Conservation (phyloP, 2,329 filamentous ascomycete species). For the Trichophyton mentagrophytes region DNA sequence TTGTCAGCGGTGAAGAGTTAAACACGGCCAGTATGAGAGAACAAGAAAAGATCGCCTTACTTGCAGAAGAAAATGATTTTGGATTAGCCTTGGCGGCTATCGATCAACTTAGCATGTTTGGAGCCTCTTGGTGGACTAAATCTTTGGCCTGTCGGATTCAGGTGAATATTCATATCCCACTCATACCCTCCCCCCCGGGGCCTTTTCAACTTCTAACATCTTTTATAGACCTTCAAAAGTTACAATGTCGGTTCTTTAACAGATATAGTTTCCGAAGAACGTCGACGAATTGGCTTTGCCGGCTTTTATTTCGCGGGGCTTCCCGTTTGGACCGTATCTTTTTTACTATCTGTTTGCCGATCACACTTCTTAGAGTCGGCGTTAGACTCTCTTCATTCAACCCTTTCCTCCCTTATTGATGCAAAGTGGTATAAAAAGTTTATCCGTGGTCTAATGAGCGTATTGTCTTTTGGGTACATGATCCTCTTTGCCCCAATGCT, state of each 20-base stretch:
- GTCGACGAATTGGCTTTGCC: slow-evolving; percentile 21
- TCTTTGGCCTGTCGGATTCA: slow-evolving; percentile 28
- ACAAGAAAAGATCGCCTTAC: slow-evolving; percentile 26
- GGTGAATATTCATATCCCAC: slow-evolving; percentile 17
- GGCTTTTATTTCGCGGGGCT: slow-evolving; percentile 32
- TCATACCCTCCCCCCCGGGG: neutral
- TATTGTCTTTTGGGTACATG: slow-evolving; percentile 22
- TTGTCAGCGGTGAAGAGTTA: slow-evolving; percentile 32
- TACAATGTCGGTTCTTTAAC: slow-evolving; percentile 27
- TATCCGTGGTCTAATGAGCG: slow-evolving; percentile 19
- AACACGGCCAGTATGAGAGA: slow-evolving; percentile 25
- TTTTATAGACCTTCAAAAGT: slow-evolving; percentile 26
- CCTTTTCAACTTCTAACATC: neutral
- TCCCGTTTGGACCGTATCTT: slow-evolving; percentile 28
- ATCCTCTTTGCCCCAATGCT: slow-evolving; percentile 6
- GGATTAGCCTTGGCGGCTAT: slow-evolving; percentile 30
- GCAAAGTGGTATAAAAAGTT: slow-evolving; percentile 18
- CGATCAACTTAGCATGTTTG: slow-evolving; percentile 30
- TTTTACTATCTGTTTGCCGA: slow-evolving; percentile 27
- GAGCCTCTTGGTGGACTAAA: slow-evolving; percentile 32
- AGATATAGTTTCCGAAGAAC: slow-evolving; percentile 27
- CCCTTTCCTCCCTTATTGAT: slow-evolving; percentile 16
- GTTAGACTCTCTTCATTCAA: slow-evolving; percentile 20
- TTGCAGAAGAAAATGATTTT: slow-evolving; percentile 33
- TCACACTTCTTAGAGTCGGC: slow-evolving; percentile 26